A percentile compares a stretch with the other conserved stretches of the same genome.
These are phyloP conservation scores for Pontederia paniculata DNA, from an alignment of 176 grass and related monocot species.

Conservation along the genomic window DNA sequence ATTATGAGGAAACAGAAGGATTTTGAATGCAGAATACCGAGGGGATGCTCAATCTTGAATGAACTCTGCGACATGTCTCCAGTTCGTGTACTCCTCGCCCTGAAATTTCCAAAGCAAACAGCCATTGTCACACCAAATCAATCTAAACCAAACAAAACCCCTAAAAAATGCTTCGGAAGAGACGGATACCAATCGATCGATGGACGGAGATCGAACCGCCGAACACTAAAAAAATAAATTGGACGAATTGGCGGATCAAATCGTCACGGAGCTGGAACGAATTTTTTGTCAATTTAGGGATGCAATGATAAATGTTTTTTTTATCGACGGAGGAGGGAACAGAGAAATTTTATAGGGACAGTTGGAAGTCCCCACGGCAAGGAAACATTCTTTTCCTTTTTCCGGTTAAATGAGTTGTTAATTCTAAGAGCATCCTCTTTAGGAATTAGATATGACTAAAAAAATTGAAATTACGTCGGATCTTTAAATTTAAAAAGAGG, in stretches of 20 bases:
- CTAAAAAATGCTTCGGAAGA: not conserved
- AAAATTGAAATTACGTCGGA: no score
- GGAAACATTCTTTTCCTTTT: no score
- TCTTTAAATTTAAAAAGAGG: no score
- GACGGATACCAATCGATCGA: conserved; percentile 1
- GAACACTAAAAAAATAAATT: not conserved
- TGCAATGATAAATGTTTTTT: no score
- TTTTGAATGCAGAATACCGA: conserved; percentile 27
- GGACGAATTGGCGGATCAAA: not conserved
- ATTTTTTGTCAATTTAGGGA: no score
- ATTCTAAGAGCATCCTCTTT: no score
- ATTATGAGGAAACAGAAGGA: no score
- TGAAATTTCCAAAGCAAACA: conserved; percentile 18
- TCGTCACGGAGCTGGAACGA: not conserved
- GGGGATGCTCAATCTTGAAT: conserved; percentile 47
- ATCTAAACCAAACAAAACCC: not conserved
- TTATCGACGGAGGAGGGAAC: no score
- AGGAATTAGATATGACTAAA: no score
- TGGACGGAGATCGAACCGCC: not conserved
- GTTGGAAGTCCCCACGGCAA: no score
- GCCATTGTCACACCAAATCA: not conserved
- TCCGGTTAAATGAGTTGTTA: no score
- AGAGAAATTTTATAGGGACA: no score
- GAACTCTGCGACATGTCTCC: conserved; percentile 33
- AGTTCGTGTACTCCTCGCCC: not conserved